phyloP scores from a whole-genome alignment of 345 rosid genomes.

The Chamaenerion angustifolium region DNA sequence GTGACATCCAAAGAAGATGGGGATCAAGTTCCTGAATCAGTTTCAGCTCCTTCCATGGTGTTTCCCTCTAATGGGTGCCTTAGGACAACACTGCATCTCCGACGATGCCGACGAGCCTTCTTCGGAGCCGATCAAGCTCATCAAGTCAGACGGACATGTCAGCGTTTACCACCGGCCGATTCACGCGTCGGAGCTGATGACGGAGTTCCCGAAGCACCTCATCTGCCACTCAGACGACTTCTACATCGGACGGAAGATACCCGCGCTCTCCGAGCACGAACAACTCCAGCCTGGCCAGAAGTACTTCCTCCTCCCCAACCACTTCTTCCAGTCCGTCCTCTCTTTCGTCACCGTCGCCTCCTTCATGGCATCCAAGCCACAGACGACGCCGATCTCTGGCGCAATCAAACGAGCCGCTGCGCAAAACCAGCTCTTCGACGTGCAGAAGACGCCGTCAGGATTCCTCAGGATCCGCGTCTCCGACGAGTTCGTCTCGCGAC shows the following conservation, averaged over 20 bases:
- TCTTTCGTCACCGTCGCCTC: slow-evolving; percentile 61
- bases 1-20: slow-evolving; percentile 4
- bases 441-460: slow-evolving; percentile 46
- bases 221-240: slow-evolving; percentile 63
- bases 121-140: slow-evolving; percentile 31
- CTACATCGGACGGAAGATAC: slow-evolving; percentile 76
- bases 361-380: slow-evolving; percentile 15
- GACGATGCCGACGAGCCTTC: slow-evolving; percentile 1
- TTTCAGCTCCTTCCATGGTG: slow-evolving; percentile 19
- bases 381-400: slow-evolving; percentile 2
- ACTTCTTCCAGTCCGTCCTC: slow-evolving; percentile 48
- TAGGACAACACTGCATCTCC: not conserved
- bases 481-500: slow-evolving; percentile 56
- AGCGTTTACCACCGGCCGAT: slow-evolving; percentile 46
- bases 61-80: slow-evolving; percentile 10
- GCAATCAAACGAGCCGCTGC: slow-evolving; percentile 5
- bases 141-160: slow-evolving; percentile 52
- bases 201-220: slow-evolving; percentile 60
- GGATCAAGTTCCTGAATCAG: slow-evolving; percentile 14
- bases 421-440: slow-evolving; percentile 30
- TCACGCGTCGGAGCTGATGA: slow-evolving; percentile 40
- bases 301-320: slow-evolving; percentile 68
- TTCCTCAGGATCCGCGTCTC: slow-evolving; percentile 50
- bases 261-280: slow-evolving; percentile 47
- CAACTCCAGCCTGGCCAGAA: slow-evolving; percentile 57